Evolutionary conservation across 495 filamentous ascomycete species (phyloP).

Genomic region (Xylaria flabelliformis): DNA sequence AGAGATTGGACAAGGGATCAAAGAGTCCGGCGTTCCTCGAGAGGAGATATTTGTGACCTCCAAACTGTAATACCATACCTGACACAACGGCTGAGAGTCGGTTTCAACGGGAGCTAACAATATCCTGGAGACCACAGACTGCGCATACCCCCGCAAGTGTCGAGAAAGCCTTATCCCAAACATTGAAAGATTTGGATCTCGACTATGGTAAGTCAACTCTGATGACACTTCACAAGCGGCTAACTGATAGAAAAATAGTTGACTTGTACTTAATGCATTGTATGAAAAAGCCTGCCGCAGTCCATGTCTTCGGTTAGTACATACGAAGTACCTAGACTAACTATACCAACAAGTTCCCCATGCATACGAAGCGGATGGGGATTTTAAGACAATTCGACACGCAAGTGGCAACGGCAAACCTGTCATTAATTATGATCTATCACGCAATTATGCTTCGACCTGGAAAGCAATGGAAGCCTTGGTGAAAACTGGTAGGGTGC

Average conservation of each 20-base stretch:
- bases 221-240: constrained; percentile 1
- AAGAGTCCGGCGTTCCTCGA: constrained; percentile 42
- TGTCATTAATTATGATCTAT: constrained; percentile 43
- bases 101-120: constrained; percentile 17
- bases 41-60: constrained; percentile 49
- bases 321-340: constrained; percentile 22
- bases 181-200: constrained; percentile 36
- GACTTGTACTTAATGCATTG: constrained; percentile 48
- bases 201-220: constrained; percentile 35
- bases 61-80: constrained; percentile 42
- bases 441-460: constrained; percentile 39
- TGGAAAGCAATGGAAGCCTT: constrained; percentile 49
- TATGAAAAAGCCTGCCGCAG: constrained; percentile 27
- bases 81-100: constrained; percentile 9
- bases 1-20: constrained; percentile 50
- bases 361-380: constrained; percentile 41
- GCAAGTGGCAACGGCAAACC: constrained; percentile 47
- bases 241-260: constrained; percentile 32
- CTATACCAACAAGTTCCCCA: constrained; percentile 39
- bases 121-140: constrained; percentile 34
- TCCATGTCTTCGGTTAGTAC: constrained; percentile 4
- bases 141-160: constrained; percentile 44
- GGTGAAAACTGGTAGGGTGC: constrained; percentile 40
- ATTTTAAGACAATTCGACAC: constrained; percentile 41
- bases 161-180: constrained; percentile 35